phyloP scores from a whole-genome alignment of 192 early-diverging fungal species.

The Coemansia sp. region DNA sequence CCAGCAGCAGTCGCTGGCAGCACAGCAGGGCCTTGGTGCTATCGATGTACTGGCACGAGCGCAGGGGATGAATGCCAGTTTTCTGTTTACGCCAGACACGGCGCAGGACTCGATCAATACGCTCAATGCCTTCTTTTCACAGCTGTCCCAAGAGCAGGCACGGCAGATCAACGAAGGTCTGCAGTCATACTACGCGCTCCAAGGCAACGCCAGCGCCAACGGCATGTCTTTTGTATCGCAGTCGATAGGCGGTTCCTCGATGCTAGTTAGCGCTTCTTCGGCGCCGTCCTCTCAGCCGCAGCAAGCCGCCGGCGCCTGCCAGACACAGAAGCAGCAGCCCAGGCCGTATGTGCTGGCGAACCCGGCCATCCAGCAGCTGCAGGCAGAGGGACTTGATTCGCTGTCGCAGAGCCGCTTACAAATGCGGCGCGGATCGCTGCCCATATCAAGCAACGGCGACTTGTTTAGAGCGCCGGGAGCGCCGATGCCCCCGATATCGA shows the following conservation, averaged over 20 bases:
- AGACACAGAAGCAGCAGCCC: conserved; percentile 5
- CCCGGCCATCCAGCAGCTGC: conserved; percentile 34
- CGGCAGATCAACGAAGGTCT: conserved; percentile 44
- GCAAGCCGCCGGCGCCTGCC: neutral
- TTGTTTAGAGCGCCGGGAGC: conserved; percentile 40
- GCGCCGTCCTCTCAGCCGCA: neutral
- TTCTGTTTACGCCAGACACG: conserved; percentile 38
- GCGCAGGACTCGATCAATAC: conserved; percentile 48
- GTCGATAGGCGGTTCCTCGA: neutral
- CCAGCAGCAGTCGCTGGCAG: neutral
- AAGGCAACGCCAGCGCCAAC: conserved; percentile 5
- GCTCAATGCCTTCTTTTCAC: conserved; percentile 45
- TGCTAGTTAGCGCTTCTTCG: neutral
- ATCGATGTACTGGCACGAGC: neutral
- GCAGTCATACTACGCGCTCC: conserved; percentile 34
- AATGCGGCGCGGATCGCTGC: conserved; percentile 35
- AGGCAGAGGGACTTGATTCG: conserved; percentile 19
- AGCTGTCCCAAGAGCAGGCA: conserved; percentile 44
- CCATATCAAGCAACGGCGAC: conserved; percentile 43
- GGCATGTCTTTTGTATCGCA: neutral
- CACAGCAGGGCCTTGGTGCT: neutral
- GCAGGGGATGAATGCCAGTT: conserved; percentile 15
- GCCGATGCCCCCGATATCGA: conserved; percentile 18
- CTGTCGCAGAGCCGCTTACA: conserved; percentile 17
- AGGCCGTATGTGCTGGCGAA: conserved; percentile 16